Evolutionary conservation across 139 green algal species (phyloP).

Genomic region (Dunaliella primolecta): DNA sequence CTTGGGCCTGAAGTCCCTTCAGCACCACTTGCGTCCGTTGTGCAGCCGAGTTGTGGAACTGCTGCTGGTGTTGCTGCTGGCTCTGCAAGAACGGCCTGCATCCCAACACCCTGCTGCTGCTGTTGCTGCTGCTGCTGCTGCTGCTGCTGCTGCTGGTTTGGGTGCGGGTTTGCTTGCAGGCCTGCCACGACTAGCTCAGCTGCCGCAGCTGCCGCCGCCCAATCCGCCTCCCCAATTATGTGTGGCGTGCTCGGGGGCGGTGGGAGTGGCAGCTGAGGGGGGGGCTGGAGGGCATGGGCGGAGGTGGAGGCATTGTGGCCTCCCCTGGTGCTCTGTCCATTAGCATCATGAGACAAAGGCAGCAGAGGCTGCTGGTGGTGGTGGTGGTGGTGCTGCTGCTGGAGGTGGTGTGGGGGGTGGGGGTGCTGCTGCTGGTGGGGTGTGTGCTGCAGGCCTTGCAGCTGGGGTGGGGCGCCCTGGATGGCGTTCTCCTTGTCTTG

Average conservation of each 20-base stretch:
- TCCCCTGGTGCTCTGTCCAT: no score
- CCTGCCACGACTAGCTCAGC: background rate
- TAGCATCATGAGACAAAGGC: background rate
- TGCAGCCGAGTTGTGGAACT: no score
- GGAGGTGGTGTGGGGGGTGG: background rate
- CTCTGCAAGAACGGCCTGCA: no score
- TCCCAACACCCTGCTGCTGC: no score
- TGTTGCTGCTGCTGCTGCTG: background rate
- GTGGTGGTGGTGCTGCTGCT: background rate
- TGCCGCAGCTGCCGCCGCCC: background rate
- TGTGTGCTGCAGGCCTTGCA: background rate
- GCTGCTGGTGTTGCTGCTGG: no score
- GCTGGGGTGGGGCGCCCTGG: background rate
- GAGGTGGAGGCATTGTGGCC: no score
- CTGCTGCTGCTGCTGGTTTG: background rate
- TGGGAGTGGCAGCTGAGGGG: background rate
- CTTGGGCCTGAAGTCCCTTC: no score
- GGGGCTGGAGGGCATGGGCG: no score
- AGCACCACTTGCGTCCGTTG: no score
- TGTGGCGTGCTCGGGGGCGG: no score
- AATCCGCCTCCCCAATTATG: background rate
- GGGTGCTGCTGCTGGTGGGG: background rate
- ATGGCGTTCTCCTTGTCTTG: background rate
- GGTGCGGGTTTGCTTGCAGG: background rate
- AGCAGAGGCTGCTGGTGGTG: background rate